Base-by-base conservation (phyloP, 257 asterid genomes). In the Anisodus tanguticus region DNA sequence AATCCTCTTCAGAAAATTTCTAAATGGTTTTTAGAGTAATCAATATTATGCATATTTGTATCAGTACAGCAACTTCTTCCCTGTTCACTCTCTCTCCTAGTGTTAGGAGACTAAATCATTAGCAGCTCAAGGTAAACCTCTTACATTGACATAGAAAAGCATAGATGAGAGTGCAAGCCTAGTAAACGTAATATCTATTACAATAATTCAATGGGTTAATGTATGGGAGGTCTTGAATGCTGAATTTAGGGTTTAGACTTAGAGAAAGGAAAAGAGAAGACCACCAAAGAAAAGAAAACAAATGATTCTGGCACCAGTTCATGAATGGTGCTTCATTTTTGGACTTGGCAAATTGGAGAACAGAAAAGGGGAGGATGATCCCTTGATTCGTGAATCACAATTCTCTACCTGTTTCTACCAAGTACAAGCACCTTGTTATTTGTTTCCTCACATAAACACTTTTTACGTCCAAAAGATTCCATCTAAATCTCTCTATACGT, bases 21-120 rank as follows among this genome's bases (percentile, higher is more conserved):
- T 8, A 8, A 31, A 12, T 22, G 49, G 26, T 77, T 31, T 53
- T 77, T 15, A 53, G 63, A 51, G 22, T 17, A 77, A 77, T 31
- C 82, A 77, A 77, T 22, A 31, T 53, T 77, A 51, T 77, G 66
- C 82, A 53, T 77, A 77, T 77, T 31, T 19, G 43, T 57, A 77
- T 76, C n/a, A 76, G 81, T 76, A 26, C 22, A 6, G 1, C 5
- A 53, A 76, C 66, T 53, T 53, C 66, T 53, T 77, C 16, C 49
- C 82, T 53, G 64, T 51, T 51, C 47, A 26, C 64, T 26, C 64
- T 26, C 35, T 31, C 62, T 76, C 81, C 5, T 51, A 76, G 47
- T 51, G 81, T 51, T 55, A 37, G 47, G 60, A 76, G 51, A 76
- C 81, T 76, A 76, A 76, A 76, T 35, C 45, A 51, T 26, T 49